These are phyloP conservation scores for Umbelopsis sp. DNA, from an alignment of 192 early-diverging fungal species.

Conservation along the genomic window DNA sequence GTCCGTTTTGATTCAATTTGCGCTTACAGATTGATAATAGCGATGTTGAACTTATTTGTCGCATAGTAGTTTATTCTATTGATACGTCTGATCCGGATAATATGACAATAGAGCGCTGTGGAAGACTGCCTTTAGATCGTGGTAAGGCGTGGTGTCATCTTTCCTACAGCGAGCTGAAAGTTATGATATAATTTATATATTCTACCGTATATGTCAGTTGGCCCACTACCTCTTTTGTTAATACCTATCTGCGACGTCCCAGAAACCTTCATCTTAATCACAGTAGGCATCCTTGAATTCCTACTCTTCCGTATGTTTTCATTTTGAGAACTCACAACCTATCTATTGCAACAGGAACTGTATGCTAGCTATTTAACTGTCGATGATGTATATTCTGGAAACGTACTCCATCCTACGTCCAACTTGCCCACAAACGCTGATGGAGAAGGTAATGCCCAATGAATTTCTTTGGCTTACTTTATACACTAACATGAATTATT, in stretches of 20 bases:
- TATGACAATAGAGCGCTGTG: conserved; percentile 17
- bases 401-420: conserved; percentile 21
- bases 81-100: conserved; percentile 20
- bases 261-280: conserved; percentile 32
- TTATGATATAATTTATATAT: not conserved
- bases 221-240: conserved; percentile 26
- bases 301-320: not conserved
- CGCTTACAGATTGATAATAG: not conserved
- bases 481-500: too few relatives aligned
- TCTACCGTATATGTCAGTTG: conserved; percentile 2
- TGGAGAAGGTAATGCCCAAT: not conserved
- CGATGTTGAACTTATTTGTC: conserved; percentile 27
- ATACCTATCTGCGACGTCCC: conserved; percentile 17
- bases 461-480: too few relatives aligned
- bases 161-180: not conserved
- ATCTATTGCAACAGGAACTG: conserved; percentile 14
- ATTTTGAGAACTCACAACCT: not conserved
- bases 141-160: not conserved
- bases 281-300: not conserved
- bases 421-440: not conserved
- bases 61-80: conserved; percentile 25
- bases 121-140: conserved; percentile 30
- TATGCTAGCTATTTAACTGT: conserved; percentile 19
- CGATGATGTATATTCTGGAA: conserved; percentile 29
- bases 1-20: not conserved